Conservation (phyloP, 352 stramenopile genomes). For the Phytophthora megakarya region DNA sequence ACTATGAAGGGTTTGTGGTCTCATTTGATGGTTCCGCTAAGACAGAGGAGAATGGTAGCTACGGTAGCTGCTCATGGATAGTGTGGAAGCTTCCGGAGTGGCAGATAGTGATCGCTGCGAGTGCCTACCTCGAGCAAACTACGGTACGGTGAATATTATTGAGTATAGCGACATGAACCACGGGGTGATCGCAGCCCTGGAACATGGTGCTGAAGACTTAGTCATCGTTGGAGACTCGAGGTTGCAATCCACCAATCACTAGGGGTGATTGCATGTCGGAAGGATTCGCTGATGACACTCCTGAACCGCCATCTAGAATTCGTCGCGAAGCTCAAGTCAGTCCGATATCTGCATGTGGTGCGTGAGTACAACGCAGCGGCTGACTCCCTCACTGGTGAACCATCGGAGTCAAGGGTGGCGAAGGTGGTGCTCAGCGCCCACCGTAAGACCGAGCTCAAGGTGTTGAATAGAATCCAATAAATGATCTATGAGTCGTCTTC, state of each 20-base stretch:
- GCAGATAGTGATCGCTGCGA: slow-evolving; percentile 12
- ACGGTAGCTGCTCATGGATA: slow-evolving; percentile 23
- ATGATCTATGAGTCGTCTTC: too few relatives aligned
- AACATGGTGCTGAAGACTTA: not conserved
- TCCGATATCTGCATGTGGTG: too few relatives aligned
- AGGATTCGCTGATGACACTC: slow-evolving; percentile 2
- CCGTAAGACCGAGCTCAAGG: too few relatives aligned
- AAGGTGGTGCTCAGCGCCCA: too few relatives aligned
- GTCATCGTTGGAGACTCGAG: slow-evolving; percentile 16
- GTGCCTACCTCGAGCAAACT: slow-evolving; percentile 7
- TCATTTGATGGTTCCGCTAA: slow-evolving; percentile 32
- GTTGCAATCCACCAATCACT: slow-evolving; percentile 17
- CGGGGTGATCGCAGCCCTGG: not conserved
- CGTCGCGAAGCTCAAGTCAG: not conserved
- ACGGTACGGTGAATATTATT: slow-evolving; percentile 35
- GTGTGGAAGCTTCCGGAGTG: slow-evolving; percentile 25
- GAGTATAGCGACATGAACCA: slow-evolving; percentile 28
- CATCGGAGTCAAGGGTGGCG: too few relatives aligned
- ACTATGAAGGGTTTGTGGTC: slow-evolving; percentile 12
- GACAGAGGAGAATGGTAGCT: slow-evolving; percentile 3
- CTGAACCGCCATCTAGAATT: not conserved
- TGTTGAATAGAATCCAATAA: too few relatives aligned
- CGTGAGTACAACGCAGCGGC: too few relatives aligned
- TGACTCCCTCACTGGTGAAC: too few relatives aligned
- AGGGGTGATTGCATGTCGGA: slow-evolving; percentile 21